Conservation (phyloP, 2,329 filamentous ascomycete genomes). For the Tricladium varicosporioides region DNA sequence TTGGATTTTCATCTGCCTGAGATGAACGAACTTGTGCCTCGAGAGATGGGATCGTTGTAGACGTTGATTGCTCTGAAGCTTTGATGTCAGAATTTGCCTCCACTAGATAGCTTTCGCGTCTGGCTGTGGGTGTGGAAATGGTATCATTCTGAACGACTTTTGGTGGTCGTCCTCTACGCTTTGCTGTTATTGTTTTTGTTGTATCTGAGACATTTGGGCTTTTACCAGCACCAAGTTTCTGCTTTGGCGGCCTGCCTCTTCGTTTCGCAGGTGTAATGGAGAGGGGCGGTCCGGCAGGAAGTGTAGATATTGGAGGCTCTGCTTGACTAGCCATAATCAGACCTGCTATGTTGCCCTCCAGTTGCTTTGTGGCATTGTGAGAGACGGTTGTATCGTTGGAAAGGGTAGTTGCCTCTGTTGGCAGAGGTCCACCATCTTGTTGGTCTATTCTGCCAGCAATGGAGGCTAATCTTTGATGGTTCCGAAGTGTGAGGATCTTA, state of each 20-base stretch:
- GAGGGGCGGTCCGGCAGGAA: background rate
- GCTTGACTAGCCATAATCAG: background rate
- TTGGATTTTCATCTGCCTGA: too few relatives aligned
- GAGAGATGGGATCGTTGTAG: too few relatives aligned
- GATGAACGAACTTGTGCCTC: too few relatives aligned
- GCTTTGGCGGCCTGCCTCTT: background rate
- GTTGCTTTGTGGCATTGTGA: background rate
- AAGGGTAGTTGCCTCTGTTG: background rate
- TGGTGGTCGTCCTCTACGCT: background rate
- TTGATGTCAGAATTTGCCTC: too few relatives aligned
- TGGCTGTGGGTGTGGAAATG: too few relatives aligned
- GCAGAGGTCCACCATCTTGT: background rate
- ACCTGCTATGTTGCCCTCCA: background rate
- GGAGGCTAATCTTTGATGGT: background rate
- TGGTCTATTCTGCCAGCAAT: background rate
- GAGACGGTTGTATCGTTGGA: background rate
- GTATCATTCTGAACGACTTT: background rate
- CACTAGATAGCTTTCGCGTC: too few relatives aligned
- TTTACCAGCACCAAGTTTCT: background rate
- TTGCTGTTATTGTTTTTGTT: background rate
- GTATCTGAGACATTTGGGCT: background rate
- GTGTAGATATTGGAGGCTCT: background rate
- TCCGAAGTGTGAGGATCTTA: conserved; percentile 2
- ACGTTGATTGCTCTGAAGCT: too few relatives aligned
- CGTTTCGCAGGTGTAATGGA: background rate